Evolutionary conservation across 2,329 filamentous ascomycete genomes (phyloP), one percentile per base, ranked within the genome.

Genomic region (Nemania serpens): DNA sequence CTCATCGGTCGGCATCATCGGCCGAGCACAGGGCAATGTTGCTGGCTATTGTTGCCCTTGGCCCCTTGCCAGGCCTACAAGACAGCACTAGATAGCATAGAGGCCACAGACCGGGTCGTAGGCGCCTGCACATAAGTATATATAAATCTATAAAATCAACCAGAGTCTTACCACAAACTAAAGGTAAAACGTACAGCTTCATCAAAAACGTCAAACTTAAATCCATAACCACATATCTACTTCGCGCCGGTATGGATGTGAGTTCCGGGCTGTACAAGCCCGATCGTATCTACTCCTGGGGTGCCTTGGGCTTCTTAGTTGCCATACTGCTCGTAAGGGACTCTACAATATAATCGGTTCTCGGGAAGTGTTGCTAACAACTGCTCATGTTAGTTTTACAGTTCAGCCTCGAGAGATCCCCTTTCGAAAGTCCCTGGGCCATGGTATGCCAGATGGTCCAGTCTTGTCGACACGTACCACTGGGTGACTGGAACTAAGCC

Each of bases 371-470:
- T 18, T 13, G 36, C 51, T 62, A 45, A 53, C 29, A 12, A 47
- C 13, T 2, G 10, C 10, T 18, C 1, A 15, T 15, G 20, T 10
- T n/a, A 66, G 64, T 12, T 59, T 3, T 5, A 62, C 20, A 15
- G 47, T 18, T 64, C 49, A 9, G 17, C 11, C 25, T 49, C 57
- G 2, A 55, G 41, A 13, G 59, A 64, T 20, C 66, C 66, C 29
- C 41, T 69, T 29, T 60, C 61, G 2, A 52, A 58, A 12, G 55
- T 69, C 0, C 67, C 67, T 5, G 67, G 67, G 1, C 67, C 67
- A 9, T 69, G 66, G 67, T 64, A 69, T 45, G 22, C 64, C 1
- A 54, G n/a, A 43, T 68, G 55, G 54, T 67, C 64, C 2, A 50
- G 58, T 15, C n/a, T 54, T 2, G 57, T 65, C 6, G 22, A 33